Conservation (phyloP, 768 basidiomycete species). For the Cystoderma amianthinum region DNA sequence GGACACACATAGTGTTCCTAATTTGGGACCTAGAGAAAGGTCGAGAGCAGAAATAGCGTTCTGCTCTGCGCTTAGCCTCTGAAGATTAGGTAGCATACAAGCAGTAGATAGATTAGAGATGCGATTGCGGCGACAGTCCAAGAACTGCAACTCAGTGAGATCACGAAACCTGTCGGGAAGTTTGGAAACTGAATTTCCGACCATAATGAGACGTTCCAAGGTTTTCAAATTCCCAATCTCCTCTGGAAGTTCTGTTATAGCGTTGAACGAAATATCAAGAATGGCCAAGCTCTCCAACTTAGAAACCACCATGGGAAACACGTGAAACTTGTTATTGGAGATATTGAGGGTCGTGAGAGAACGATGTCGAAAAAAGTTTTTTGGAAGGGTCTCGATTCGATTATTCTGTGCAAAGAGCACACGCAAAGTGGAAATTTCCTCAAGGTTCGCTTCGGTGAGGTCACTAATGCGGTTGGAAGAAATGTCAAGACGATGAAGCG, state of each 20-base stretch:
- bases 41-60: slow-evolving; percentile 80
- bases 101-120: slow-evolving; percentile 71
- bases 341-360: slow-evolving; percentile 78
- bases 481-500: slow-evolving; percentile 77
- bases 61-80: slow-evolving; percentile 71
- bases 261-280: slow-evolving; percentile 94
- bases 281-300: slow-evolving; percentile 71
- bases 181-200: slow-evolving; percentile 75
- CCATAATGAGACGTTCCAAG: slow-evolving; percentile 69
- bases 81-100: slow-evolving; percentile 61
- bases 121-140: slow-evolving; percentile 85
- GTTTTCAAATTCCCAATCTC: slow-evolving; percentile 64
- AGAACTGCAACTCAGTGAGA: slow-evolving; percentile 52
- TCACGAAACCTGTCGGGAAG: slow-evolving; percentile 58
- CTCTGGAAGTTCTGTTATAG: slow-evolving; percentile 72
- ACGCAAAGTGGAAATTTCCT: slow-evolving; percentile 66
- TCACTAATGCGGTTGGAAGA: slow-evolving; percentile 89
- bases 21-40: slow-evolving; percentile 59
- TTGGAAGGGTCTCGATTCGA: slow-evolving; percentile 79
- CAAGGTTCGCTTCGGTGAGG: slow-evolving; percentile 79
- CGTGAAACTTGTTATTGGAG: slow-evolving; percentile 89
- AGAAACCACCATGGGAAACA: slow-evolving; percentile 69
- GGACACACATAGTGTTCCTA: slow-evolving; percentile 67
- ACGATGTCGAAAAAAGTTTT: slow-evolving; percentile 72
- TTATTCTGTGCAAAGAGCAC: slow-evolving; percentile 85